Evolutionary conservation across 345 rosid genomes (phyloP).

Genomic region (Aquilaria sinensis): DNA sequence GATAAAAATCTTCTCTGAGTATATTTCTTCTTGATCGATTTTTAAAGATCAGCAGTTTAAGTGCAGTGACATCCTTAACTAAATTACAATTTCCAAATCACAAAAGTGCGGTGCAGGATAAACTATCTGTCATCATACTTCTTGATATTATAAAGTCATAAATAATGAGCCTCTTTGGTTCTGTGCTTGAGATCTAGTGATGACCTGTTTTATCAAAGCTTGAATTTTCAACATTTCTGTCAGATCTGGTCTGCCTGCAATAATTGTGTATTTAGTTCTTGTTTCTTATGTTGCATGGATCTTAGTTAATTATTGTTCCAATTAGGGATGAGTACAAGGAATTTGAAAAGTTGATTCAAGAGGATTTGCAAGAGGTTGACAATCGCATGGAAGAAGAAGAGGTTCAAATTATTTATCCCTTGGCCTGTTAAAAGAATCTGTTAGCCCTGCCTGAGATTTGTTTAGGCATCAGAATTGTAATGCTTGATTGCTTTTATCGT

Average conservation of each 20-base stretch:
- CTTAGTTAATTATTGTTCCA: neutral
- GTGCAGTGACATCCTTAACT: too few relatives aligned
- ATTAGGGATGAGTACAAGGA: constrained; percentile 91
- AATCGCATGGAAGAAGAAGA: constrained; percentile 94
- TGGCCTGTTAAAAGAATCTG: neutral
- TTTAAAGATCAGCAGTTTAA: too few relatives aligned
- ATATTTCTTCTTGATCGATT: too few relatives aligned
- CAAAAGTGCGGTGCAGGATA: too few relatives aligned
- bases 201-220: neutral
- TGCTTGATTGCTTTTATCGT: constrained; percentile 2
- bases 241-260: too few relatives aligned
- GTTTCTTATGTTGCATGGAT: too few relatives aligned
- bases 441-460: constrained; percentile 2
- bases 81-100: too few relatives aligned
- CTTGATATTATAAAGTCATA: neutral
- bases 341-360: constrained; percentile 89
- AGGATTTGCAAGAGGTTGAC: constrained; percentile 84
- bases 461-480: neutral
- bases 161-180: neutral
- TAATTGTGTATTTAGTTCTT: too few relatives aligned
- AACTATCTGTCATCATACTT: neutral
- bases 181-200: neutral
- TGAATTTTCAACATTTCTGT: constrained; percentile 3
- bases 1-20: too few relatives aligned
- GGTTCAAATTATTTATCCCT: constrained; percentile 30